phyloP scores from a whole-genome alignment of 2,329 filamentous ascomycete genomes.

The Mycogone perniciosa region DNA sequence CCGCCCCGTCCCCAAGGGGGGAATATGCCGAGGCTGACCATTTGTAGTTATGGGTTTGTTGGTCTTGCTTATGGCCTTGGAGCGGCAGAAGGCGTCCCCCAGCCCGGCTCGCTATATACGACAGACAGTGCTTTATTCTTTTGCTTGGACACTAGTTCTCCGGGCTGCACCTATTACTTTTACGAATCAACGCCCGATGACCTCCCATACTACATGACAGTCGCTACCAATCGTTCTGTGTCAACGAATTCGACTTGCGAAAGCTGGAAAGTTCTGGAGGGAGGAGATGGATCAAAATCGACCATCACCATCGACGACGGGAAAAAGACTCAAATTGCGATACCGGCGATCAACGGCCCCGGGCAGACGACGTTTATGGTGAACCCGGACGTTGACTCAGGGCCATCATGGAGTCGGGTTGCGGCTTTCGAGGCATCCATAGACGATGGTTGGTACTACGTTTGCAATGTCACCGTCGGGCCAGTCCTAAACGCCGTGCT shows the following conservation, averaged over 20 bases:
- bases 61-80: conserved; percentile 25
- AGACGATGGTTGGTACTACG: conserved; percentile 34
- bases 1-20: neutral
- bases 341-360: conserved; percentile 24
- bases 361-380: conserved; percentile 34
- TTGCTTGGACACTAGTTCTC: conserved; percentile 14
- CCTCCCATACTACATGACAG: conserved; percentile 14
- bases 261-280: conserved; percentile 23
- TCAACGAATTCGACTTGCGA: conserved; percentile 24
- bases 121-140: conserved; percentile 29
- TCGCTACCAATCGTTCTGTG: conserved; percentile 30
- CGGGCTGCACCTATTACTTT: conserved; percentile 31
- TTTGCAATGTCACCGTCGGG: conserved; percentile 32
- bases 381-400: conserved; percentile 19
- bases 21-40: neutral
- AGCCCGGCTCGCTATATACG: conserved; percentile 22
- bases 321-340: conserved; percentile 17
- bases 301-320: conserved; percentile 24
- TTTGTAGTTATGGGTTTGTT: conserved; percentile 32
- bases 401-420: conserved; percentile 23
- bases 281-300: conserved; percentile 24
- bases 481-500: conserved; percentile 28
- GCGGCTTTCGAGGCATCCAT: conserved; percentile 33
- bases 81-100: conserved; percentile 18
- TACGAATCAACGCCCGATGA: conserved; percentile 24